Percentiles rank a stretch among this genome's conserved stretches.
Evolutionary conservation across 2,329 filamentous ascomycete species (phyloP).

Genomic region (Boeremia lycopersici): DNA sequence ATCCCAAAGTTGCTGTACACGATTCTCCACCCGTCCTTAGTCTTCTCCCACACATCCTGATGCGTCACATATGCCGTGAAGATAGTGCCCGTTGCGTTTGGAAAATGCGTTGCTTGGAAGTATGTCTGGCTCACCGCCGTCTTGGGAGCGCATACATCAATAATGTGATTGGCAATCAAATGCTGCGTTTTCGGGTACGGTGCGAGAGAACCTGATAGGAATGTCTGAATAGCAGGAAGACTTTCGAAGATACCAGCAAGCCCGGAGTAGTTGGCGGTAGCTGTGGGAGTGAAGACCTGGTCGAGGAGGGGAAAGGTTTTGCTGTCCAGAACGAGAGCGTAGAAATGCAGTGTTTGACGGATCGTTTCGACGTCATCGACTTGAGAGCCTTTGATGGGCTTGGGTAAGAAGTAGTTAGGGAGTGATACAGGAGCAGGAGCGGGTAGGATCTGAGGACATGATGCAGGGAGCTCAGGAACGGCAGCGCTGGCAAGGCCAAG

Average conservation of each 20-base stretch:
- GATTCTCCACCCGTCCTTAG: conserved; percentile 11
- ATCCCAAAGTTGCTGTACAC: conserved; percentile 14
- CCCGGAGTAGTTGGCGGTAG: conserved; percentile 9
- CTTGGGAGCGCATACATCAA: conserved; percentile 11
- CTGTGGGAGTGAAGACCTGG: conserved; percentile 7
- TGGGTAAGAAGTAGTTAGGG: conserved; percentile 7
- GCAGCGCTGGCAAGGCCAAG: background rate
- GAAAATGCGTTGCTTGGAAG: conserved; percentile 14
- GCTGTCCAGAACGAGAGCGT: conserved; percentile 7
- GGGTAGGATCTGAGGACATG: conserved; percentile 12
- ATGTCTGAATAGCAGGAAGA: conserved; percentile 6
- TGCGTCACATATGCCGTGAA: conserved; percentile 16
- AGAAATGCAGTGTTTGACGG: conserved; percentile 12
- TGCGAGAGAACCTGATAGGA: conserved; percentile 3
- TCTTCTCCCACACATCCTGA: conserved; percentile 10
- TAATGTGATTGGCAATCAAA: conserved; percentile 11
- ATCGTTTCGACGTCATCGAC: conserved; percentile 7
- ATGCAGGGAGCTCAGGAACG: background rate
- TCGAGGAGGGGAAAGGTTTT: conserved; percentile 10
- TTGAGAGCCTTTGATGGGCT: conserved; percentile 6
- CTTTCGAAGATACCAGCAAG: conserved; percentile 11
- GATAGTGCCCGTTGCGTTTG: background rate
- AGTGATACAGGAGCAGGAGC: conserved; percentile 5
- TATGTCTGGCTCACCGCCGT: conserved; percentile 12
- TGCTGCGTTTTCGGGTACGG: conserved; percentile 10